Evolutionary conservation across 495 filamentous ascomycete genomes (phyloP).

Genomic region (Hamigera avellanea): DNA sequence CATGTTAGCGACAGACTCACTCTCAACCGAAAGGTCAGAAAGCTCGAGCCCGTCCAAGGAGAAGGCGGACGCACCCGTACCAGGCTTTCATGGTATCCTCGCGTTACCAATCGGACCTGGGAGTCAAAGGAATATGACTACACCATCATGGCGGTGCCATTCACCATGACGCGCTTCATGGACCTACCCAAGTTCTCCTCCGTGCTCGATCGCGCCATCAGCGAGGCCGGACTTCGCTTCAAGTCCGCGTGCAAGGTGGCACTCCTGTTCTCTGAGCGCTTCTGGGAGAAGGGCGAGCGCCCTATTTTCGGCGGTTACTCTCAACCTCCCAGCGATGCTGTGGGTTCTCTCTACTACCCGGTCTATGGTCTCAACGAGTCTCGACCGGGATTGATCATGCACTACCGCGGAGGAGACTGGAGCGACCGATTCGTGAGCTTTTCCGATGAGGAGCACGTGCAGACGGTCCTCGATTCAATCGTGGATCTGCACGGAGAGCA

Average conservation of each 20-base stretch:
- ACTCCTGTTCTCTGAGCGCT: conserved; percentile 48
- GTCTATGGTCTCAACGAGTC: conserved; percentile 48
- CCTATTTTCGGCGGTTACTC: conserved; percentile 53
- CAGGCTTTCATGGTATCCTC: conserved; percentile 16
- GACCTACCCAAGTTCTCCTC: conserved; percentile 16
- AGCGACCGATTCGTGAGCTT: conserved; percentile 33
- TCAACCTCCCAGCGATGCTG: conserved; percentile 35
- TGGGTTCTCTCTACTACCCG: conserved; percentile 49
- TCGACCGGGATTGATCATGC: conserved; percentile 47
- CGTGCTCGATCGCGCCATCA: conserved; percentile 42
- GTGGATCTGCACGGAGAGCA: conserved; percentile 46
- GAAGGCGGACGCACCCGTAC: conserved; percentile 3
- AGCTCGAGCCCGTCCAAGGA: conserved; percentile 7
- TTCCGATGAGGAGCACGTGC: conserved; percentile 40
- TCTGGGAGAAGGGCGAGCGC: conserved; percentile 50
- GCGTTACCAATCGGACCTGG: conserved; percentile 10
- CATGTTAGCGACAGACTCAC: conserved; percentile 11
- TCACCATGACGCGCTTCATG: conserved; percentile 19
- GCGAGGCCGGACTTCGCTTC: conserved; percentile 42
- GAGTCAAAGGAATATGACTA: conserved; percentile 18
- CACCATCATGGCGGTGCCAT: conserved; percentile 18
- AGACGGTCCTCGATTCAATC: conserved; percentile 42
- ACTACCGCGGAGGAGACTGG: conserved; percentile 37
- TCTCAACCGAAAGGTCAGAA: conserved; percentile 13
- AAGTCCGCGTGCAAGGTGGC: conserved; percentile 50